Evolutionary conservation across 306 rosid genomes (phyloP).

Genomic region (Lagenaria siceraria): DNA sequence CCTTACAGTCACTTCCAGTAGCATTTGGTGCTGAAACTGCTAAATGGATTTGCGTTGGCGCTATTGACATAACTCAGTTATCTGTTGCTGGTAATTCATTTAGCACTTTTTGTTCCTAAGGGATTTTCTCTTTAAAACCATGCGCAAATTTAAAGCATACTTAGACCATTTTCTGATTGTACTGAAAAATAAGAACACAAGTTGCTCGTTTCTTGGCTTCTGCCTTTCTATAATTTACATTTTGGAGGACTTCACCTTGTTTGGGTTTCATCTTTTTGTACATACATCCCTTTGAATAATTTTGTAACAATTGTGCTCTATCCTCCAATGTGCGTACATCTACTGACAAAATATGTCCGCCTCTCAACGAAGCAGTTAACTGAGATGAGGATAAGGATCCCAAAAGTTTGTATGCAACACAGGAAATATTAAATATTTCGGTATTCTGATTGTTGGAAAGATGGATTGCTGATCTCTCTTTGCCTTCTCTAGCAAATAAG

Average conservation of each 20-base stretch:
- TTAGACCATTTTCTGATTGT: background rate
- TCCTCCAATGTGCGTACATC: background rate
- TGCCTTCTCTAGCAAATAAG: background rate
- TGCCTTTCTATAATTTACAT: background rate
- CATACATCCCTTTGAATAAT: background rate
- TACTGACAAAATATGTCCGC: background rate
- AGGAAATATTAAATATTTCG: background rate
- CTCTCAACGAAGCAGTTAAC: background rate
- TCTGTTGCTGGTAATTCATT: conserved; percentile 59
- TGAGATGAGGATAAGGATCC: background rate
- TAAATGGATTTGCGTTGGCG: conserved; percentile 97
- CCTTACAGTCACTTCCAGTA: conserved; percentile 84
- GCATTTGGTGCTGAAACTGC: conserved; percentile 96
- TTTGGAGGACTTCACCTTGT: background rate
- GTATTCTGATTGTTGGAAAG: background rate
- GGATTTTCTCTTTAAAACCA: background rate
- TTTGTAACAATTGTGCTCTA: background rate
- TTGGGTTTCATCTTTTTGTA: background rate
- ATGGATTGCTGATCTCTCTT: background rate
- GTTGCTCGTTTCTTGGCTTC: background rate
- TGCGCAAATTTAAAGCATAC: background rate
- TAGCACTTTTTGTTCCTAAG: background rate
- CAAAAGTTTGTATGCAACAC: background rate
- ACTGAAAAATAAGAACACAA: background rate
- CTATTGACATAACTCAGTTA: conserved; percentile 86